Percentiles rank a stretch among this genome's conserved stretches.
These are phyloP conservation scores for Musa balbisiana DNA, from an alignment of 202 grass and related monocot genomes.

Conservation along the genomic window DNA sequence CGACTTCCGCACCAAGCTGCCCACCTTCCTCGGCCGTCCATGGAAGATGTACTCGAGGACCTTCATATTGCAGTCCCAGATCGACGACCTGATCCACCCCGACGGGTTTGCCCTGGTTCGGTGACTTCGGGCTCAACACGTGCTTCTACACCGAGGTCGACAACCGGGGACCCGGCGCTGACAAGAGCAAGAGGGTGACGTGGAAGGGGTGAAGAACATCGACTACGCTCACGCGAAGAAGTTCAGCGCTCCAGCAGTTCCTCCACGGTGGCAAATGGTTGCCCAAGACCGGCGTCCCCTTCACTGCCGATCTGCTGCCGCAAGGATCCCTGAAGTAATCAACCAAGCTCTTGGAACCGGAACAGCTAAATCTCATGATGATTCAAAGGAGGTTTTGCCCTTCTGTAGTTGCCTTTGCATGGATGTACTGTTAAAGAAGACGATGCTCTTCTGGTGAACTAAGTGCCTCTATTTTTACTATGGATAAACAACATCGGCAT, in stretches of 20 bases:
- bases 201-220: constrained; percentile 2
- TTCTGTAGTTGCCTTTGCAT: too few relatives aligned
- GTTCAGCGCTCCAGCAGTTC: neutral
- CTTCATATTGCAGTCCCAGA: neutral
- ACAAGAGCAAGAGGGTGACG: neutral
- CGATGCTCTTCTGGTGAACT: too few relatives aligned
- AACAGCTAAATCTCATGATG: too few relatives aligned
- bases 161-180: neutral
- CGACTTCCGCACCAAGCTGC: neutral
- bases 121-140: neutral
- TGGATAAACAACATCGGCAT: too few relatives aligned
- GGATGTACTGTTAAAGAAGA: too few relatives aligned
- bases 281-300: neutral
- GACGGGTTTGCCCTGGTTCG: neutral
- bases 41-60: constrained; percentile 9
- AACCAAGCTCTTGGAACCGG: too few relatives aligned
- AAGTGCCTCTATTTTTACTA: too few relatives aligned
- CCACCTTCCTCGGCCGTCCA: constrained; percentile 1
- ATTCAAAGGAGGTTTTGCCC: too few relatives aligned
- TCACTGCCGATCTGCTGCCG: neutral
- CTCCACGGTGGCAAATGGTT: neutral
- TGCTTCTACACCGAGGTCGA: constrained; percentile 9
- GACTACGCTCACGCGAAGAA: neutral
- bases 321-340: neutral
- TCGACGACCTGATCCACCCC: neutral